Conservation (phyloP, 176 grass and related monocot genomes). For the Oryza meridionalis region DNA sequence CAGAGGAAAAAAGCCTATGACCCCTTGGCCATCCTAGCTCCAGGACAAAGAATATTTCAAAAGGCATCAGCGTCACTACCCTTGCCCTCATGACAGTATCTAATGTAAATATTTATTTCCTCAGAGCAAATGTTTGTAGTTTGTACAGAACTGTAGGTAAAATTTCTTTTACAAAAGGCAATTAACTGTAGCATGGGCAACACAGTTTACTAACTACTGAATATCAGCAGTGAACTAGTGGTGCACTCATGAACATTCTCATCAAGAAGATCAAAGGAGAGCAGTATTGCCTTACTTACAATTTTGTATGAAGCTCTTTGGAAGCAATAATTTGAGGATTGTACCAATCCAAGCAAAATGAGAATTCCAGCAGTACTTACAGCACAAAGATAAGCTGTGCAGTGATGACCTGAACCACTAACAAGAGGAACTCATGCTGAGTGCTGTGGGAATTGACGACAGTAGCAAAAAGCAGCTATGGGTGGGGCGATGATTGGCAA, state of each 20-base stretch:
- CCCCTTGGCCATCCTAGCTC: constrained; percentile 80
- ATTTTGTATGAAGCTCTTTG: constrained; percentile 10
- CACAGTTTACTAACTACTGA: constrained; percentile 12
- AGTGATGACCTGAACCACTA: constrained; percentile 27
- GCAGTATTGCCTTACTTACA: constrained; percentile 13
- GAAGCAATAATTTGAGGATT: constrained; percentile 34
- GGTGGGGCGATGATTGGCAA: constrained; percentile 12
- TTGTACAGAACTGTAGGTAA: constrained; percentile 21
- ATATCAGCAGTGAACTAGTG: neutral
- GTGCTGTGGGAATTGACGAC: constrained; percentile 22
- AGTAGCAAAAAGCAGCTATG: neutral
- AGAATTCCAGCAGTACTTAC: constrained; percentile 30
- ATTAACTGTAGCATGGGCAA: constrained; percentile 4
- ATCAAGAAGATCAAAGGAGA: constrained; percentile 19
- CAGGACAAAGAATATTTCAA: constrained; percentile 85
- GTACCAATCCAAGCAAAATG: constrained; percentile 18
- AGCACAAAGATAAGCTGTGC: constrained; percentile 28
- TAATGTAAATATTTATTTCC: constrained; percentile 7
- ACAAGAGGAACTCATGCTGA: constrained; percentile 19
- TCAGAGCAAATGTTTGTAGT: constrained; percentile 11
- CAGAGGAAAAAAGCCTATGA: constrained; percentile 75
- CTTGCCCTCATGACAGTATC: constrained; percentile 36
- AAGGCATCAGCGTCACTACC: constrained; percentile 47
- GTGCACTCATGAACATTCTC: neutral
- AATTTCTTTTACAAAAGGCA: constrained; percentile 15